Base-by-base conservation (phyloP, 805 yeast species). In the Wickerhamiella azymoides region DNA sequence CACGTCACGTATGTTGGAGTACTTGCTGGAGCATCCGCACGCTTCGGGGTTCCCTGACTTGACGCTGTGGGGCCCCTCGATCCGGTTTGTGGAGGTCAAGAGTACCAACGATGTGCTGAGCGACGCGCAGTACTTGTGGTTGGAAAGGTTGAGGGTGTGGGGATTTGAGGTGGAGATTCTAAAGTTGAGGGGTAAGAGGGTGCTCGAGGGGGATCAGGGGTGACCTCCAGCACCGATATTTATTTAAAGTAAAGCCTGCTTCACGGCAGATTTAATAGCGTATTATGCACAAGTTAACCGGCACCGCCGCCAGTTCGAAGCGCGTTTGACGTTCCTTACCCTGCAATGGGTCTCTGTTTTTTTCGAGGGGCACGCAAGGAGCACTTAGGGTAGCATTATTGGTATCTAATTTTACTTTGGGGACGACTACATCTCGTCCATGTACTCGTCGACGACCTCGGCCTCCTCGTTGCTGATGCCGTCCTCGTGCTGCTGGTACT, bases 401-500 rank as follows among this genome's bases (percentile, higher is more conserved):
- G 18, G 16, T 38, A n/a, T 24, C 21, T 16, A 5, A n/a, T 37
- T 14, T 25, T 14, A 14, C 30, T 30, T 28, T 2, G 11, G 13
- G 5, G 3, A 10, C n/a, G 16, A 27, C 17, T 27, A 17, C 26
- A 13, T 24, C 45, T 52, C 58, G 32, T 51, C 48, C 26, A 49
- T 49, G 38, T 49, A 39, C 27, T 54, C 63, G 35, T 52, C 82
- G 58, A 75, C 79, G 41, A 79, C 89, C 57, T 76, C 66, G 54
- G 77, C 82, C 55, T 78, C 86, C 52, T 81, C 94, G 48, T 81
- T 84, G 54, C 79, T 92, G 47, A 76, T 72, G 47, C 80, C 76
- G 53, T 84, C 89, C 71, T 86, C 95, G 70, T 88, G 85, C 69
- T 86, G 96, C 70, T 85, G 94, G 64, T 86, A 79, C 67, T 86